Conservation (phyloP, 495 filamentous ascomycete genomes). For the Jackrogersella minutella region DNA sequence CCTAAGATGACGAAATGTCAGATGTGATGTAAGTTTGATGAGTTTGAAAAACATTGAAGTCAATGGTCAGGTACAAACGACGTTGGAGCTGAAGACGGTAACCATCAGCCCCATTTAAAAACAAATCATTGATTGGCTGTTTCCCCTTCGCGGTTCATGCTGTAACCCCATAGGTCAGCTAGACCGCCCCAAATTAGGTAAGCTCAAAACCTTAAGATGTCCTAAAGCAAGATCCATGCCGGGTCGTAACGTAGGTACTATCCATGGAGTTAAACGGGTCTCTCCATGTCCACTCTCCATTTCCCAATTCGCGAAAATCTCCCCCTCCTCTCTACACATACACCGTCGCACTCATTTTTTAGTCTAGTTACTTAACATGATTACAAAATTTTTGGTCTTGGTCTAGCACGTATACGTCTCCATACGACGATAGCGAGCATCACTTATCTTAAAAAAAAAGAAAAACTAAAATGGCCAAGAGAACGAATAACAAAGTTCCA, state of each 20-base stretch:
- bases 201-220: conserved; percentile 10
- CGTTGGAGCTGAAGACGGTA: conserved; percentile 15
- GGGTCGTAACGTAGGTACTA: neutral
- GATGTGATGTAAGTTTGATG: neutral
- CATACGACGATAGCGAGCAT: neutral
- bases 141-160: too few relatives aligned
- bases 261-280: conserved; percentile 6
- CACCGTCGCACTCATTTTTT: neutral
- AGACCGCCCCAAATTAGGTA: conserved; percentile 19
- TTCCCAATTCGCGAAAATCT: conserved; percentile 30
- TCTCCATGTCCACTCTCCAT: conserved; percentile 10
- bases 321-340: conserved; percentile 23
- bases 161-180: conserved; percentile 7
- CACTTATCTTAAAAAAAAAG: too few relatives aligned
- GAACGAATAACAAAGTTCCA: conserved; percentile 60
- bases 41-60: too few relatives aligned
- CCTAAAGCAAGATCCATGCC: neutral
- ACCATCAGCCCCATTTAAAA: conserved; percentile 1
- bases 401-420: neutral
- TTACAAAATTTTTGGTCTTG: neutral
- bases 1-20: neutral
- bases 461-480: conserved; percentile 60
- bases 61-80: conserved; percentile 36
- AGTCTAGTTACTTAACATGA: conserved; percentile 1
- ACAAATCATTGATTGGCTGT: neutral